These are phyloP conservation scores for Ceratocystis variospora DNA, from an alignment of 2,329 filamentous ascomycete genomes.

Conservation along the genomic window DNA sequence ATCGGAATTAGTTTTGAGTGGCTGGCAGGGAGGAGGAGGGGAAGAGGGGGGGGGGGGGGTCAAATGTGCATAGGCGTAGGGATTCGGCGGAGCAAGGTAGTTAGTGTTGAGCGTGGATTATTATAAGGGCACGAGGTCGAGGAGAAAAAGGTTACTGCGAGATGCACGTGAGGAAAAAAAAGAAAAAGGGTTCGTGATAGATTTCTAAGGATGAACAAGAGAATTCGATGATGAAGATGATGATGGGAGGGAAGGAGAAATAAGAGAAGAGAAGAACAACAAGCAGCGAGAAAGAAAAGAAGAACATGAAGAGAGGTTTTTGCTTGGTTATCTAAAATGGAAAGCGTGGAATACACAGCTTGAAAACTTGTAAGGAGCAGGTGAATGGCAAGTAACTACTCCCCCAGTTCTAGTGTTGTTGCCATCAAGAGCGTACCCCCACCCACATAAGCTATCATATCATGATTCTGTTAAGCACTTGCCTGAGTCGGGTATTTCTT, in stretches of 20 bases:
- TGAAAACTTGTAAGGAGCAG: background rate
- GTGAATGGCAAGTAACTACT: background rate
- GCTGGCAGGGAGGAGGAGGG: conserved; percentile 6
- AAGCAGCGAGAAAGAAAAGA: background rate
- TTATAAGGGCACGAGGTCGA: conserved; percentile 1
- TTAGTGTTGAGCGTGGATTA: background rate
- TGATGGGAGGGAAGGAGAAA: background rate
- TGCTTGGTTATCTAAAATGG: background rate
- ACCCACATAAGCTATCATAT: background rate
- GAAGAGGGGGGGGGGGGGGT: conserved; percentile 3
- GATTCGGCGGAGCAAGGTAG: conserved; percentile 3
- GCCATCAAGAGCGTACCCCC: background rate
- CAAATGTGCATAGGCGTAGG: background rate
- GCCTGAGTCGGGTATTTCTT: background rate
- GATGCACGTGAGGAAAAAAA: background rate
- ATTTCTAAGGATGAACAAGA: conserved; percentile 5
- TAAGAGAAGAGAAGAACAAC: background rate
- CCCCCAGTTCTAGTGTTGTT: background rate
- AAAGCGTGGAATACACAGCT: background rate
- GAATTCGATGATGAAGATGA: background rate
- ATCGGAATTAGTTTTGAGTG: background rate
- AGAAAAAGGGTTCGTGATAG: background rate
- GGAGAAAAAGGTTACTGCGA: background rate
- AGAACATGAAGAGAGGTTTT: background rate
- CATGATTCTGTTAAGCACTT: background rate